Evolutionary conservation across 2,329 filamentous ascomycete genomes (phyloP).

Genomic region (Ophiostoma montium): DNA sequence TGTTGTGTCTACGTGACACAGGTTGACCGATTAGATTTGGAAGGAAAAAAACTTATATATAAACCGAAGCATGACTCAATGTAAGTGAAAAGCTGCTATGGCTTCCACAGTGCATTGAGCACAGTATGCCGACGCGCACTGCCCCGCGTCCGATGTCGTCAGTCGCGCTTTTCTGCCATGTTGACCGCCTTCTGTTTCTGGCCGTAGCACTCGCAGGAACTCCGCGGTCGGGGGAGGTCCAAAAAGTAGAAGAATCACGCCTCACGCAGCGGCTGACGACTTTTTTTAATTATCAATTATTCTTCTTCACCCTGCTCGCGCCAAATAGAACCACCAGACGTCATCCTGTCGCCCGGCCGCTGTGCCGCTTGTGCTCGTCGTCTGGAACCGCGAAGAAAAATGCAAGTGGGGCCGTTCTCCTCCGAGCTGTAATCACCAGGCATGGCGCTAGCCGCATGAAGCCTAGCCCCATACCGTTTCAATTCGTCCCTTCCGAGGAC

Average conservation of each 20-base stretch:
- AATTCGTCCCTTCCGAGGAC: not conserved
- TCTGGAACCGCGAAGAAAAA: not conserved
- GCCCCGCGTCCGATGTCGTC: not conserved
- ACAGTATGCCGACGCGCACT: not conserved
- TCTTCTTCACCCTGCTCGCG: too few relatives aligned
- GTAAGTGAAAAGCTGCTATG: not conserved
- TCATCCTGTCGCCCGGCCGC: too few relatives aligned
- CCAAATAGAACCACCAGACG: too few relatives aligned
- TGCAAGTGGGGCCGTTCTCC: conserved; percentile 11
- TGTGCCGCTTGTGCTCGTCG: not conserved
- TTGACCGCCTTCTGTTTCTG: not conserved
- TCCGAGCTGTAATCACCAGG: conserved; percentile 9
- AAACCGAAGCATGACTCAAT: not conserved
- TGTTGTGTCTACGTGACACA: too few relatives aligned
- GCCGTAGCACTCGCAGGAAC: too few relatives aligned
- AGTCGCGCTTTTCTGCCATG: not conserved
- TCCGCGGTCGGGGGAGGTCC: too few relatives aligned
- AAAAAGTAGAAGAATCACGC: too few relatives aligned
- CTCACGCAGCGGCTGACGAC: too few relatives aligned
- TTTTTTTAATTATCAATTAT: too few relatives aligned
- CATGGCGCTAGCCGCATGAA: not conserved
- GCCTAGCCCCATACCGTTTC: conserved; percentile 3
- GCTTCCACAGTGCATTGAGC: not conserved
- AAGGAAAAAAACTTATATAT: not conserved
- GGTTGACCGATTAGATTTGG: not conserved